Evolutionary conservation across 1,139 yeast genomes (phyloP).

Genomic region (Saccharomyces hybrid): DNA sequence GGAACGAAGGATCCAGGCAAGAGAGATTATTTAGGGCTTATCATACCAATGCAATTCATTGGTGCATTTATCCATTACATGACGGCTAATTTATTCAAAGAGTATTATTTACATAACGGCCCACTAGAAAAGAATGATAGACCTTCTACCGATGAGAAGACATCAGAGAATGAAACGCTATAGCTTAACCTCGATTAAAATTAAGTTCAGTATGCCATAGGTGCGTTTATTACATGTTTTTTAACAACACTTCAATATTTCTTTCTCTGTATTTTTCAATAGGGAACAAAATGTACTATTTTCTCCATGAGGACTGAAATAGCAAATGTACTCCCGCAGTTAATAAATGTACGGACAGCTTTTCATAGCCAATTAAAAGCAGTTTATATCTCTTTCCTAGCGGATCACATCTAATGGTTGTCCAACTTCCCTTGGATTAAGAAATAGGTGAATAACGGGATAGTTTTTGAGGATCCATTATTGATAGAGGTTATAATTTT

Average conservation of each 20-base stretch:
- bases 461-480: neutral
- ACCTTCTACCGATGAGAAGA: neutral
- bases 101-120: neutral
- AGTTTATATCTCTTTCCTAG: too few species aligned
- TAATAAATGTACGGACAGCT: too few species aligned
- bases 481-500: neutral
- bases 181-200: neutral
- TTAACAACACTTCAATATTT: too few species aligned
- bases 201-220: too few species aligned
- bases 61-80: neutral
- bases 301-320: too few species aligned
- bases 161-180: neutral
- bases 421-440: too few species aligned
- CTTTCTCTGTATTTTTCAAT: too few species aligned
- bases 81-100: neutral
- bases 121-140: neutral
- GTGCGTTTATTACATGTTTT: too few species aligned
- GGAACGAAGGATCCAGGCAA: neutral
- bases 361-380: too few species aligned
- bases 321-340: too few species aligned
- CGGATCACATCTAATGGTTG: too few species aligned
- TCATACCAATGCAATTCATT: neutral
- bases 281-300: too few species aligned
- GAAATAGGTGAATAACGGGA: neutral
- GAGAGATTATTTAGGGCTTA: neutral